Evolutionary conservation across 805 yeast species (phyloP), one percentile per base, ranked within the genome.

Genomic region (Kurtzmaniella fragi): DNA sequence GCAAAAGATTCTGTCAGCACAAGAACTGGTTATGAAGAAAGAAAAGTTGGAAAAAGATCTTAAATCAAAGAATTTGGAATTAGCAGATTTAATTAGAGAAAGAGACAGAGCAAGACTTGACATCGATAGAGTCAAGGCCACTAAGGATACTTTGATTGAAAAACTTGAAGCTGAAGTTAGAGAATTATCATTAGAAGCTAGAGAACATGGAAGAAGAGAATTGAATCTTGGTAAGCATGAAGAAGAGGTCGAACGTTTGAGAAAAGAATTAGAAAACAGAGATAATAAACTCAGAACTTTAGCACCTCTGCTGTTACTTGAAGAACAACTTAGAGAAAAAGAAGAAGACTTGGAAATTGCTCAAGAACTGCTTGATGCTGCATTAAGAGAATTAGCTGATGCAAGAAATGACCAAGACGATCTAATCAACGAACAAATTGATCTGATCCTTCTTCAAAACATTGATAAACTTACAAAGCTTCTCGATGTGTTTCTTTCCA

Each of bases 81-180:
- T 88, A 44, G 95, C 95, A 1, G 95, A 87, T 50, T 71, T 88
- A 50, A 89, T 89, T 41, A 75, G 93, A 44, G 96, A 88, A 56
- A 78, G 96, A 42, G 96, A 88, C 55, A 74, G 95, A 35, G 95
- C 95, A 1, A 75, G 91, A 53, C 68, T 88, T 48, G 96, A 88
- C 42, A 63, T 87, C 31, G 95, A 86, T 46, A 74, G 85, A 47
- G 55, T 75, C 9, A 78, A 73, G 48, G 89, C 85, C 8, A 67
- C 76, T 31, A 80, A 80, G 47, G 80, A 75, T 39, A 77, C 69
- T 43, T 85, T 82, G 47, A 72, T 79, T 42, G 91, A 83, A 48
- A 71, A 65, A 44, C 67, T 85, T 23, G 80, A 80, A 48, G 66
- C 87, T 2, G 80, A 82, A 48, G 55, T 84, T 31, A 70, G 87